Evolutionary conservation across 1,284 basidiomycete species (phyloP).

Genomic region (Cerrena zonata): DNA sequence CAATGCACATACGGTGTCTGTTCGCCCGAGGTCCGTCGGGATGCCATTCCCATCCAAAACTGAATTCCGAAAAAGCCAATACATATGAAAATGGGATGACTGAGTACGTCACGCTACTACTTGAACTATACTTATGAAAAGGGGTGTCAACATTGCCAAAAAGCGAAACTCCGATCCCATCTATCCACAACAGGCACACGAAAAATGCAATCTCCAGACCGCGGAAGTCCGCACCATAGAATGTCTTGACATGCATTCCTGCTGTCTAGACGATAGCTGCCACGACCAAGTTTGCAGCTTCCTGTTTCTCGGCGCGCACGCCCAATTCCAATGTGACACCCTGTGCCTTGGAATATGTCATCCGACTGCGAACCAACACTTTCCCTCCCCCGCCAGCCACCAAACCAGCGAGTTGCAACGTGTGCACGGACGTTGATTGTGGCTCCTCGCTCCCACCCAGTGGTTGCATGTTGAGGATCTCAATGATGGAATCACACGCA

Average conservation of each 20-base stretch:
- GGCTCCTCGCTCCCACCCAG: slow-evolving; percentile 85
- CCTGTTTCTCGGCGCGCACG: slow-evolving; percentile 88
- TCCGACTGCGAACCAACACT: slow-evolving; percentile 87
- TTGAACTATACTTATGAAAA: too few relatives aligned
- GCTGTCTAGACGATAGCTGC: slow-evolving; percentile 64
- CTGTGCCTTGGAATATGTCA: slow-evolving; percentile 86
- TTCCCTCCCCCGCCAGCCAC: slow-evolving; percentile 88
- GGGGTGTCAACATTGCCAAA: too few relatives aligned
- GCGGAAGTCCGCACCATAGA: too few relatives aligned
- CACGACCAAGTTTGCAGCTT: slow-evolving; percentile 81
- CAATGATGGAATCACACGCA: slow-evolving; percentile 88
- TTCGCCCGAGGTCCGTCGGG: neutral
- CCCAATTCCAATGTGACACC: slow-evolving; percentile 94
- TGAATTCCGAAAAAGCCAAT: neutral
- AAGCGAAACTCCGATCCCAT: too few relatives aligned
- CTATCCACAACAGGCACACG: too few relatives aligned
- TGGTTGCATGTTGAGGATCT: slow-evolving; percentile 94
- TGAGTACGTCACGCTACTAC: too few relatives aligned
- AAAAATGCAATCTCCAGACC: too few relatives aligned
- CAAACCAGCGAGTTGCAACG: slow-evolving; percentile 86
- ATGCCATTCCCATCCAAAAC: neutral
- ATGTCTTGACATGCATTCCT: too few relatives aligned
- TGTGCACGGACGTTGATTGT: slow-evolving; percentile 83
- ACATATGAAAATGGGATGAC: neutral
- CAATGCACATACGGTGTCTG: neutral